Percentiles rank a stretch among this genome's conserved stretches.
phyloP scores from a whole-genome alignment of 768 basidiomycete species.

The Serpula lacrymans region DNA sequence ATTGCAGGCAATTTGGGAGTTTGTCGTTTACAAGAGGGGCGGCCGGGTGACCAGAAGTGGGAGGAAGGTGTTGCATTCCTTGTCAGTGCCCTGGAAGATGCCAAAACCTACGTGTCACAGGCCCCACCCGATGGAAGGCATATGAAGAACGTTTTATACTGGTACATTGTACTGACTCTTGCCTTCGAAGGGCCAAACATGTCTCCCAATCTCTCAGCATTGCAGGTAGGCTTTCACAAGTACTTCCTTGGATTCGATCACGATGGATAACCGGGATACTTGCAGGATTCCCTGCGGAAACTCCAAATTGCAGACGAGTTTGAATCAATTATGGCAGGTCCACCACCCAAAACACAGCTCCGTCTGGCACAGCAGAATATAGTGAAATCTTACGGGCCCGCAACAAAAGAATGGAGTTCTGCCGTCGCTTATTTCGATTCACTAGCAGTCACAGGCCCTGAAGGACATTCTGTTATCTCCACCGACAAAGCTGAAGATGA shows the following conservation, averaged over 20 bases:
- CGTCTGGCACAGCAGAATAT: conserved; percentile 52
- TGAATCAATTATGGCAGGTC: conserved; percentile 39
- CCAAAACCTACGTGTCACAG: conserved; percentile 48
- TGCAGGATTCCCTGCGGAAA: conserved; percentile 37
- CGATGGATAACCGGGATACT: not conserved
- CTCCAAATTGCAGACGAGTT: conserved; percentile 54
- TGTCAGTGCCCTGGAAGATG: conserved; percentile 57
- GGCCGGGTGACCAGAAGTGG: conserved; percentile 41
- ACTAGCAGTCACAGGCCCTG: conserved; percentile 22
- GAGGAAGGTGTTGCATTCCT: conserved; percentile 61
- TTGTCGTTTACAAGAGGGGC: conserved; percentile 41
- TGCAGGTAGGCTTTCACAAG: conserved; percentile 47
- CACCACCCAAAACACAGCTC: conserved; percentile 48
- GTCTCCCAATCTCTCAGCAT: conserved; percentile 45
- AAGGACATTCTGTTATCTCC: conserved; percentile 24
- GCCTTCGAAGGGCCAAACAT: conserved; percentile 49
- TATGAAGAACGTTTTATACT: conserved; percentile 57
- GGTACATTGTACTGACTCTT: conserved; percentile 54
- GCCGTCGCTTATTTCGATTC: conserved; percentile 37
- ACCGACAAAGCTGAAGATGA: conserved; percentile 50
- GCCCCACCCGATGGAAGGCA: conserved; percentile 63
- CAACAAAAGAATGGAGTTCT: conserved; percentile 43
- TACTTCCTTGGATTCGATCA: not conserved
- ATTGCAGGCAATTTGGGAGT: conserved; percentile 59
- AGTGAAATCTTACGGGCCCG: conserved; percentile 44